These are phyloP conservation scores for Melastoma malabathricum DNA, from an alignment of 345 rosid genomes.

Conservation along the genomic window DNA sequence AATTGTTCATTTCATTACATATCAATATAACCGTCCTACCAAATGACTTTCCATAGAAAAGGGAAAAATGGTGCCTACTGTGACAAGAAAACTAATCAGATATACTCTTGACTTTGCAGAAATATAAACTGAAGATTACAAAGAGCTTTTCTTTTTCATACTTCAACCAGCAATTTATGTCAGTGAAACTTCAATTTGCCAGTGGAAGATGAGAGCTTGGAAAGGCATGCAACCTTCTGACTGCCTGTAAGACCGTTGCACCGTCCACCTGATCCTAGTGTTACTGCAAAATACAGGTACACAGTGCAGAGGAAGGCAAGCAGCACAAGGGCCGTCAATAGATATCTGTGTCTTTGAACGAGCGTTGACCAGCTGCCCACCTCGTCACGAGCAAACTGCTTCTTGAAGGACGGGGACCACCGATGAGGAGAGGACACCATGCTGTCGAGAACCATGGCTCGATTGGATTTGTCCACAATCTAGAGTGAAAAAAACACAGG, in stretches of 20 bases:
- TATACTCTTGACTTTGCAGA: no score
- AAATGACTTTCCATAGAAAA: no score
- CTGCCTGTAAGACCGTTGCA: constrained; percentile 64
- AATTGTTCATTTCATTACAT: no score
- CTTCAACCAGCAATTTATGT: background rate
- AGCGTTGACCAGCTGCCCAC: constrained; percentile 70
- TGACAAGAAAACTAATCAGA: no score
- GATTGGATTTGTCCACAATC: no score
- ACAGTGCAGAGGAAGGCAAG: constrained; percentile 71
- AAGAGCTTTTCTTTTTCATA: no score
- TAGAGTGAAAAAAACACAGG: no score
- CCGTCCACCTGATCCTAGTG: constrained; percentile 53
- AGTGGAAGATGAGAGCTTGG: constrained; percentile 28
- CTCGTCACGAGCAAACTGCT: constrained; percentile 53
- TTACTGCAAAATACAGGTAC: constrained; percentile 85
- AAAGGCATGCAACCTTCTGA: constrained; percentile 49
- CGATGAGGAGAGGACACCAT: constrained; percentile 60
- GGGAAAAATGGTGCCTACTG: no score
- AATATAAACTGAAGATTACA: no score
- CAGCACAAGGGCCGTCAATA: constrained; percentile 64
- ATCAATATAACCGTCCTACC: no score
- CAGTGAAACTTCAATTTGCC: constrained; percentile 43
- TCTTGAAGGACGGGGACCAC: constrained; percentile 53
- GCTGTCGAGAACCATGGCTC: constrained; percentile 50
- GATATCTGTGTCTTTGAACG: constrained; percentile 68